phyloP scores from a whole-genome alignment of 2,329 filamentous ascomycete genomes.

The Didymella segeticola region DNA sequence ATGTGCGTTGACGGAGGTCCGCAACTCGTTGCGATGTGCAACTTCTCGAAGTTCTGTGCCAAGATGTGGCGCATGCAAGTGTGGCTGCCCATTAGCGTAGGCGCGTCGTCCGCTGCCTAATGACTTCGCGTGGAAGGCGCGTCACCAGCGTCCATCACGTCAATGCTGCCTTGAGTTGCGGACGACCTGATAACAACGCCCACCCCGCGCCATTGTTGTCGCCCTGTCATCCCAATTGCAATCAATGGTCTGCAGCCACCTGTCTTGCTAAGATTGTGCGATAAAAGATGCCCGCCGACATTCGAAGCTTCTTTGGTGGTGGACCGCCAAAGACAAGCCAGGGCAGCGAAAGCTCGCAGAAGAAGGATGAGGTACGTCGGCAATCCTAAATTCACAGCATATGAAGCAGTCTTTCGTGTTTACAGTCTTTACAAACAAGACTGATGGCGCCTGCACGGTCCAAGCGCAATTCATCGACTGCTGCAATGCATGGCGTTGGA shows the following conservation, averaged over 20 bases:
- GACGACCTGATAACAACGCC: constrained; percentile 8
- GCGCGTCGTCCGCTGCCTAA: constrained; percentile 10
- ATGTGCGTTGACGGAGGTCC: constrained; percentile 7
- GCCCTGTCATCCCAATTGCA: too few relatives aligned
- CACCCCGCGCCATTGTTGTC: constrained; percentile 3
- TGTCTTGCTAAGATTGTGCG: neutral
- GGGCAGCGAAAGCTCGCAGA: constrained; percentile 40
- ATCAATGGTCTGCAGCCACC: neutral
- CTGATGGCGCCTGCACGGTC: neutral
- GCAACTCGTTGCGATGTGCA: neutral
- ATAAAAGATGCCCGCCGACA: constrained; percentile 78
- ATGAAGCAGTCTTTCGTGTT: neutral
- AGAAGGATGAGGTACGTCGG: constrained; percentile 43
- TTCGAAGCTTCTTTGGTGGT: constrained; percentile 86
- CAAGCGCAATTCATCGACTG: neutral
- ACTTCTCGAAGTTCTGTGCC: constrained; percentile 34
- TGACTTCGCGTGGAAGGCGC: constrained; percentile 24
- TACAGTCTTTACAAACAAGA: neutral
- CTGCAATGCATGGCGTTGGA: neutral
- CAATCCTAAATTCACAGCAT: neutral
- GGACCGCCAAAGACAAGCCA: constrained; percentile 68
- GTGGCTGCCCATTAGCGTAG: constrained; percentile 16
- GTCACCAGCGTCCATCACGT: constrained; percentile 25
- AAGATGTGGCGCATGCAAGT: constrained; percentile 24
- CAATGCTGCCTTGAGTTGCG: constrained; percentile 13